A percentile compares a stretch with the other conserved stretches of the same genome.
phyloP scores from a whole-genome alignment of 2,329 filamentous ascomycete species.

The Cladophialophora bantiana region DNA sequence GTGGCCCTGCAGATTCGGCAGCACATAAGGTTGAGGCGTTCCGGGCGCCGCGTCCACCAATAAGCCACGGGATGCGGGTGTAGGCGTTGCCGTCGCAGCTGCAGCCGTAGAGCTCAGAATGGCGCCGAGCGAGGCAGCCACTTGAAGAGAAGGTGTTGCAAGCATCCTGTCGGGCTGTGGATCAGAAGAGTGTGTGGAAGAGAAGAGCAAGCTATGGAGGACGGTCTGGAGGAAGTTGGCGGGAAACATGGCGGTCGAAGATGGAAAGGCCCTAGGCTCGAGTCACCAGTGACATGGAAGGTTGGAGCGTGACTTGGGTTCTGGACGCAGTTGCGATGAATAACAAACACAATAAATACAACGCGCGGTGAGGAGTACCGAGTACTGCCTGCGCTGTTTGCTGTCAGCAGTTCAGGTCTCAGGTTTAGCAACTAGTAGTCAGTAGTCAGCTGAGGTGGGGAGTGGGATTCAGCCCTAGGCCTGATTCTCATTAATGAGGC shows the following conservation, averaged over 20 bases:
- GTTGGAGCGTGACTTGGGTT: neutral
- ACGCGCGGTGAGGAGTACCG: neutral
- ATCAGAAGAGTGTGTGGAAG: neutral
- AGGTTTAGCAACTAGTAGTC: constrained; percentile 4
- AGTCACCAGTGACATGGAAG: neutral
- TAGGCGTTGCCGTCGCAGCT: neutral
- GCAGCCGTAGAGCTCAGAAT: constrained; percentile 1
- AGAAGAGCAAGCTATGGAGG: constrained; percentile 4
- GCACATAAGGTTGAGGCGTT: constrained; percentile 33
- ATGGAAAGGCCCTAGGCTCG: neutral
- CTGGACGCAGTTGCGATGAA: neutral
- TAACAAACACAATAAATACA: constrained; percentile 2
- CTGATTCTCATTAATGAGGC: neutral
- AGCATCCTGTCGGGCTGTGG: constrained; percentile 8
- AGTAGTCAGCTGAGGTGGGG: constrained; percentile 16
- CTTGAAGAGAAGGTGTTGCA: constrained; percentile 5
- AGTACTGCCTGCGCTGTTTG: neutral
- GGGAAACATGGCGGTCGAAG: constrained; percentile 10
- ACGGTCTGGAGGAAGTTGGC: constrained; percentile 15
- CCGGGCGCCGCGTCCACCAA: constrained; percentile 30
- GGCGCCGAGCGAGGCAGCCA: constrained; percentile 5
- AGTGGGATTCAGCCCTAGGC: neutral
- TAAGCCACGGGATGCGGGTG: constrained; percentile 5
- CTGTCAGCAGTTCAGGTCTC: constrained; percentile 8
- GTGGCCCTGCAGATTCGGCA: constrained; percentile 33